These are phyloP conservation scores for Sporothrix curviconia DNA, from an alignment of 2,329 filamentous ascomycete genomes.

Conservation along the genomic window DNA sequence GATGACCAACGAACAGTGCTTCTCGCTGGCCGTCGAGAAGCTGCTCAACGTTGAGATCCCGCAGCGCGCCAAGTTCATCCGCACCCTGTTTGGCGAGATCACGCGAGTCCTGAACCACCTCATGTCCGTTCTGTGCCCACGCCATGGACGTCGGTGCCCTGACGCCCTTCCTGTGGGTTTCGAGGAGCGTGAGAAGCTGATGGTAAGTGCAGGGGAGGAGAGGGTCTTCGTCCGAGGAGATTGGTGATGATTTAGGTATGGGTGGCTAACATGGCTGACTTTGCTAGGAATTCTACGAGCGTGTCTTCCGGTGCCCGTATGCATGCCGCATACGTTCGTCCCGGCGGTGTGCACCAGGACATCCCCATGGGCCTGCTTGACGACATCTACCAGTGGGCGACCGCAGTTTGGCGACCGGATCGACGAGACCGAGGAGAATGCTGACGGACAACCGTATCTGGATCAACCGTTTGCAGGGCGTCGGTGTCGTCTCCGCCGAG, in stretches of 20 bases:
- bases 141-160: conserved; percentile 98
- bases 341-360: conserved; percentile 94
- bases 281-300: conserved; percentile 93
- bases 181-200: conserved; percentile 98
- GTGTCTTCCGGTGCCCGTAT: conserved; percentile 96
- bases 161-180: conserved; percentile 98
- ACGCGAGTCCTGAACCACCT: conserved; percentile 93
- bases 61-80: conserved; percentile 91
- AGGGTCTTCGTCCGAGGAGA: too few relatives aligned
- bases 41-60: conserved; percentile 94
- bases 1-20: conserved; percentile 99
- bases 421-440: conserved; percentile 97
- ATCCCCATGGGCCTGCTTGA: conserved; percentile 88
- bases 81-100: conserved; percentile 91
- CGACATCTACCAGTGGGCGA: conserved; percentile 99
- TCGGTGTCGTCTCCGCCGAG: conserved; percentile 83
- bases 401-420: conserved; percentile 97
- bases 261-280: too few relatives aligned
- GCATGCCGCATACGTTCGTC: conserved; percentile 93
- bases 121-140: conserved; percentile 94
- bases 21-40: conserved; percentile 93
- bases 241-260: too few relatives aligned
- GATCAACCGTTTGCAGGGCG: conserved; percentile 84
- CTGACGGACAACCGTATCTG: conserved; percentile 99
- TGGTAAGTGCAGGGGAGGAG: too few relatives aligned